Percentiles rank a stretch among this genome's conserved stretches.
Conservation (phyloP, 2,329 filamentous ascomycete genomes). For the Incumbomyces lentus region DNA sequence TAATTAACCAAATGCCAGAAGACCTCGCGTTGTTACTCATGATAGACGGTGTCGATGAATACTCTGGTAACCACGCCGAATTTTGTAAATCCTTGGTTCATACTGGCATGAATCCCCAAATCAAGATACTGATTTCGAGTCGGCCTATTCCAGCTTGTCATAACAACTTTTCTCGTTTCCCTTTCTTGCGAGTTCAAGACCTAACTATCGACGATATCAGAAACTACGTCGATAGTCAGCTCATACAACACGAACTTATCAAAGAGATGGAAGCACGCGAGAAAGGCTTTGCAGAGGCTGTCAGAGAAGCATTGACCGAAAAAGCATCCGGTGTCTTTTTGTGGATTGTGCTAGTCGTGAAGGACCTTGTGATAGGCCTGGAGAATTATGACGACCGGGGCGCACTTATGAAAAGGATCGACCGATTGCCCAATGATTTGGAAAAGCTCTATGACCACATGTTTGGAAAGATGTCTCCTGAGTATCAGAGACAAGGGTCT, state of each 20-base stretch:
- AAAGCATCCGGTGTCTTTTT: constrained; percentile 35
- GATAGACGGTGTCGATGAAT: constrained; percentile 4
- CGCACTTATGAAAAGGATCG: background rate
- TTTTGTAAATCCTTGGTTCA: background rate
- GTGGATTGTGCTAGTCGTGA: constrained; percentile 37
- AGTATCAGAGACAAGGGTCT: background rate
- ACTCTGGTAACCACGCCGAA: background rate
- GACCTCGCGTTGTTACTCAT: background rate
- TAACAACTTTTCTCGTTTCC: constrained; percentile 5
- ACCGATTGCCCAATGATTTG: background rate
- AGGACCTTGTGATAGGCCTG: constrained; percentile 6
- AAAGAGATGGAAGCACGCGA: background rate
- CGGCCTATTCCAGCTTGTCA: constrained; percentile 10
- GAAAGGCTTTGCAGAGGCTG: background rate
- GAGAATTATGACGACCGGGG: background rate
- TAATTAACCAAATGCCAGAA: background rate
- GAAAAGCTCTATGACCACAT: background rate
- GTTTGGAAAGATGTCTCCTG: background rate
- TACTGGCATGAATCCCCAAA: background rate
- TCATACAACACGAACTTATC: background rate
- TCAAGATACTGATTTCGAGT: constrained; percentile 11
- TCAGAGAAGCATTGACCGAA: constrained; percentile 11
- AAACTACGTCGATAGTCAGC: constrained; percentile 1
- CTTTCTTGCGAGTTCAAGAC: constrained; percentile 9
- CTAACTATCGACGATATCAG: constrained; percentile 7